These are phyloP conservation scores for Puya raimondii DNA, from an alignment of 176 grass and related monocot species.

Conservation along the genomic window DNA sequence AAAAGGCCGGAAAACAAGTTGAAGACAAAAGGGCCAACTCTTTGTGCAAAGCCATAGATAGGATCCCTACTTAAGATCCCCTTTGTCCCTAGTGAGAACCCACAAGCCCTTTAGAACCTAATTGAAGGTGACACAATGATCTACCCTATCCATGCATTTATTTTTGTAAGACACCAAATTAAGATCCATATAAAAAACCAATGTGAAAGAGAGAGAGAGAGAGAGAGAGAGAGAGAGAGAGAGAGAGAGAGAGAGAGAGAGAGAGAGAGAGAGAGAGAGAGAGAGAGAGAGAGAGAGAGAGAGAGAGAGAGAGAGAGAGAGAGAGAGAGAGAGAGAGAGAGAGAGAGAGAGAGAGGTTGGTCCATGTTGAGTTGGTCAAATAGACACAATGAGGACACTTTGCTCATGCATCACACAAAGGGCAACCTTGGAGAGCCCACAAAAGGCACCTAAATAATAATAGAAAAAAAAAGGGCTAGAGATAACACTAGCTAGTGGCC, in stretches of 20 bases:
- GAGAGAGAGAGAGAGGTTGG: background rate
- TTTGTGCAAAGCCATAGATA: background rate
- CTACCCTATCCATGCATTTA: background rate
- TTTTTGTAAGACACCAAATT: background rate
- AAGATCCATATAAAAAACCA: background rate
- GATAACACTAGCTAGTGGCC: no score
- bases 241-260: background rate
- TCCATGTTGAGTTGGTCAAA: background rate
- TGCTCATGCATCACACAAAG: background rate
- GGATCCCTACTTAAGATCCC: background rate
- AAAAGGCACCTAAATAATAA: background rate
- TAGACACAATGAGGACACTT: background rate
- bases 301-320: background rate
- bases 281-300: background rate
- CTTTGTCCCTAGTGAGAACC: background rate
- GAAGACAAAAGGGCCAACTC: background rate
- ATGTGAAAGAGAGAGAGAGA: background rate
- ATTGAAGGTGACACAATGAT: background rate
- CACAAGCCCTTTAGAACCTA: constrained; percentile 1
- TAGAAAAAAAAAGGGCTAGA: no score
- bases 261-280: background rate
- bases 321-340: background rate
- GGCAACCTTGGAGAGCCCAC: background rate
- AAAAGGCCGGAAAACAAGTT: constrained; percentile 6
- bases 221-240: background rate